These are phyloP conservation scores for Fusarium sp. DNA, from an alignment of 2,329 filamentous ascomycete species.

Conservation along the genomic window DNA sequence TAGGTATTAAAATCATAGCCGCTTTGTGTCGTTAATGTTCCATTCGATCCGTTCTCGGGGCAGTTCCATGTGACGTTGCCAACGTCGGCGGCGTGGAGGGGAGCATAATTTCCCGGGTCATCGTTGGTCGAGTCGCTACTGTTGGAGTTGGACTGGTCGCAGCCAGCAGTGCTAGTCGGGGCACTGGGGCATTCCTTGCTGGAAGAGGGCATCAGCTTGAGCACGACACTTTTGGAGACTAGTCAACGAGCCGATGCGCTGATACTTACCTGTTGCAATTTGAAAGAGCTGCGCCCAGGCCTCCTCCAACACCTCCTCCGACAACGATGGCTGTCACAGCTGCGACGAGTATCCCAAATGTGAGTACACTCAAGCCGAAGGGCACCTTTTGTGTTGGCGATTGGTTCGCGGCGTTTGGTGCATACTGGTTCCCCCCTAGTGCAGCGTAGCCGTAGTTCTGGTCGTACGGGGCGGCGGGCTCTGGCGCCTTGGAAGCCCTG, in stretches of 20 bases:
- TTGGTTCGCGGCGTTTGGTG: not conserved
- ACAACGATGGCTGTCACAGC: slow-evolving; percentile 11
- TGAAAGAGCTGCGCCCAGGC: slow-evolving; percentile 27
- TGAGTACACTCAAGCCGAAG: slow-evolving; percentile 11
- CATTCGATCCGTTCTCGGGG: not conserved
- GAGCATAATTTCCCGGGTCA: not conserved
- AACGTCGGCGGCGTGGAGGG: not conserved
- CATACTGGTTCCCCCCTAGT: not conserved
- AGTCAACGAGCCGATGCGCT: not conserved
- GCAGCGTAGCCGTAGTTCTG: not conserved
- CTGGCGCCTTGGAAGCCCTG: not conserved
- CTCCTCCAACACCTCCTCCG: slow-evolving; percentile 23
- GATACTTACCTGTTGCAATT: slow-evolving; percentile 17
- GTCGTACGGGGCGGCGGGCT: not conserved
- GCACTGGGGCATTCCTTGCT: not conserved
- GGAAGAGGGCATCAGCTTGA: not conserved
- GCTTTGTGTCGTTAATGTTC: not conserved
- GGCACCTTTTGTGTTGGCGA: not conserved
- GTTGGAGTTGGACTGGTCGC: not conserved
- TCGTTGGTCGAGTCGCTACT: not conserved
- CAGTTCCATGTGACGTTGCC: not conserved
- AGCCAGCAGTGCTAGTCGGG: too few species aligned
- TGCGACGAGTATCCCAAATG: slow-evolving; percentile 11
- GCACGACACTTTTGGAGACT: not conserved
- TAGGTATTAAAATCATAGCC: not conserved